A percentile compares a stretch with the other conserved stretches of the same genome.
Evolutionary conservation across 2,329 filamentous ascomycete genomes (phyloP).

Genomic region (Didymella sp.): DNA sequence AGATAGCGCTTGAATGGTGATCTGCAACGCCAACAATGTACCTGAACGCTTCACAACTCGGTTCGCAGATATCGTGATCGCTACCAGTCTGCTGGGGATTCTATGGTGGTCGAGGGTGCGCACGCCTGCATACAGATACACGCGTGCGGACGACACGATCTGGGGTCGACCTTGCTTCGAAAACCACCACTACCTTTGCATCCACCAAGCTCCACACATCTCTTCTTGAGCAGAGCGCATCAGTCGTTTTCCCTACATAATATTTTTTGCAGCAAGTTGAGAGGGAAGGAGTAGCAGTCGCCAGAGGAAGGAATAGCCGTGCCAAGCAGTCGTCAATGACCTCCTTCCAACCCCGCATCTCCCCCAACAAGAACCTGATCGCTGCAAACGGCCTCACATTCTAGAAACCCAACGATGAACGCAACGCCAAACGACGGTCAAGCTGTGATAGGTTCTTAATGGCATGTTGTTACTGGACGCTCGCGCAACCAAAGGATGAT

Average conservation of each 20-base stretch:
- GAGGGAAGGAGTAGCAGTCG: neutral
- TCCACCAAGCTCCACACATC: too few species aligned
- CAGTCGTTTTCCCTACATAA: too few species aligned
- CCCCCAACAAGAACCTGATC: neutral
- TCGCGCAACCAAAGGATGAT: neutral
- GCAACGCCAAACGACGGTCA: constrained; percentile 1
- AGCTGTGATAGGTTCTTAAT: neutral
- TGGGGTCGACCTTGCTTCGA: neutral
- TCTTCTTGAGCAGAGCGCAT: too few species aligned
- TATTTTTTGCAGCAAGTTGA: neutral
- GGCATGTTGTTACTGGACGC: neutral
- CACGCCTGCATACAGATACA: neutral
- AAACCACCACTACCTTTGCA: neutral
- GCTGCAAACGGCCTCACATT: constrained; percentile 4
- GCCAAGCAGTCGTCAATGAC: neutral
- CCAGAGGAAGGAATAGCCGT: constrained; percentile 9
- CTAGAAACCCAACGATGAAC: neutral
- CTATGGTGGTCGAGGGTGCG: neutral
- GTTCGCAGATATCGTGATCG: neutral
- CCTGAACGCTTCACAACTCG: neutral
- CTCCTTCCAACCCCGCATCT: constrained; percentile 7
- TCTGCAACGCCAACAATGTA: neutral
- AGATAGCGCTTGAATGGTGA: neutral
- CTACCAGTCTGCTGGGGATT: neutral
- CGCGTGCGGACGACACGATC: neutral